Evolutionary conservation across 2,329 filamentous ascomycete species (phyloP), one percentile per base, ranked within the genome.

Genomic region (Leptosphaerulina australis): DNA sequence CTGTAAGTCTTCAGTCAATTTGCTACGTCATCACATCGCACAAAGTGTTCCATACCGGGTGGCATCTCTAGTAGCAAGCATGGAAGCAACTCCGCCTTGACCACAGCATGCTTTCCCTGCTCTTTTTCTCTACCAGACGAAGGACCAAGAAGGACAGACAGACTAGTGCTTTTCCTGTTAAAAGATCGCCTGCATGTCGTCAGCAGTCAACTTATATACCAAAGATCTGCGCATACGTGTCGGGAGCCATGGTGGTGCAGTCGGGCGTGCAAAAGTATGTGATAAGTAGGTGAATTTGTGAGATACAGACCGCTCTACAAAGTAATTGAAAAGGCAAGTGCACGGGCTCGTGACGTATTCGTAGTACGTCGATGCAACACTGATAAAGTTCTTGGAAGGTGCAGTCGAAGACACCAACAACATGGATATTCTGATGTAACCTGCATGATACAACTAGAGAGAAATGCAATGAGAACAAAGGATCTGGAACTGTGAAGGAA

Each of bases 61-160:
- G 44, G 44, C 15, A 46, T 24, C 26, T 46, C 44, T n/a, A 46
- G 35, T 6, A 46, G 14, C 5, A 10, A 5, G 25, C 41, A 45
- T 29, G 25, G 33, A 8, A 20, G 3, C 4, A 18, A n/a, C n/a
- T 8, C 8, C 22, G 24, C 5, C 4, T 15, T 15, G 9, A 31
- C 41, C 1, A 26, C 7, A 12, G 25, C 18, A n/a, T 11, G n/a
- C 18, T 36, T 31, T 10, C 18, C 18, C 7, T 26, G 26, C 18
- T 22, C 6, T 12, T 10, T n/a, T n/a, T n/a, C n/a, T n/a, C n/a
- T n/a, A n/a, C n/a, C n/a, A n/a, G n/a, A n/a, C n/a, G 8, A 8
- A 9, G 26, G 12, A 6, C 7, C 15, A 11, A n/a, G 38, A 24
- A 18, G 33, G 1, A 15, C 17, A 10, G 37, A 21, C 8, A 12